Base-by-base conservation (phyloP, 164 flowering plant species). In the Brasenia schreberi region DNA sequence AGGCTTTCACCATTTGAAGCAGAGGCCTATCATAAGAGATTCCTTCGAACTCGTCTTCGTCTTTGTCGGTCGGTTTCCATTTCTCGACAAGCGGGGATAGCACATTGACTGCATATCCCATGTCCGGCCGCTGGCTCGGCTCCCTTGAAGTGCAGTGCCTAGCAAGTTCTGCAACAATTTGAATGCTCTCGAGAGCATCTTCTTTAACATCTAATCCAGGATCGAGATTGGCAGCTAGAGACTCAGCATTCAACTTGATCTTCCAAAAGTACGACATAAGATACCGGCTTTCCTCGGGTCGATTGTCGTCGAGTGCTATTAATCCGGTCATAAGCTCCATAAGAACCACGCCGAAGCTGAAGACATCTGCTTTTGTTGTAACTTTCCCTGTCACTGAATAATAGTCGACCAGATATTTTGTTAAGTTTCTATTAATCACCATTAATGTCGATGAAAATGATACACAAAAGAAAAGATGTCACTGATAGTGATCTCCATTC, bases 111-210 rank as follows among this genome's bases (percentile, higher is more conserved):
- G 79, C 92, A 74, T 90, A 90, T 12, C 96, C 81, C 90, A 90
- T 87, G 45, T 89, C 90, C 1, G 96, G 96, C 18, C 96, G 78
- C 45, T 87, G 93, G 65, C 69, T 64, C 10, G 95, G 89, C 65
- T 90, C 97, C 61, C 97, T 75, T 59, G 89, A 85, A 17, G 97
- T 85, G 80, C 95, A 88, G 66, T 87, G 97, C 5, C 94, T 89
- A 33, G 95, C 95, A n/a, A 90, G 75, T 68, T 90, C 92, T 56
- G 91, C 81, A 23, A 90, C 64, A 7, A 68, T 74, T 69, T 66
- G 66, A 61, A 90, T 79, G 82, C 85, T 82, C 63, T 85, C 91
- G 10, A 70, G 73, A 4, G 75, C 75, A 33, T 81, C 87, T n/a
- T 83, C 85, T 43, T 78, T 77, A 53, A 67, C 75, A 3, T 77